Conservation (phyloP, 306 rosid species). For the Vicia faba region DNA sequence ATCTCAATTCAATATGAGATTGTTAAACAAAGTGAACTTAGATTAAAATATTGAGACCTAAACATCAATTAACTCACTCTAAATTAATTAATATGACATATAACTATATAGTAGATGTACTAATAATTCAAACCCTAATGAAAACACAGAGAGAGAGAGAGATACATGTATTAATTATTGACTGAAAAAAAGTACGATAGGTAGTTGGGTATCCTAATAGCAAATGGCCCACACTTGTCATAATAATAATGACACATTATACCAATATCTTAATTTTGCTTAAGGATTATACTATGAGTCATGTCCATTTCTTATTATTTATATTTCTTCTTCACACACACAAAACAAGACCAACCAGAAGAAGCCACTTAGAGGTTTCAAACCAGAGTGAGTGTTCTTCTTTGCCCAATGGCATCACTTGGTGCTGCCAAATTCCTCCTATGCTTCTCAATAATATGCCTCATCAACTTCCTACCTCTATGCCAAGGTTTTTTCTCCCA, state of each 20-base stretch:
- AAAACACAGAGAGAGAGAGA: no score
- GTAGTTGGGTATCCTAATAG: background rate
- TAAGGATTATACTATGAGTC: background rate
- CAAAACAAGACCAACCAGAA: slow-evolving; percentile 79
- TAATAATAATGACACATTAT: background rate
- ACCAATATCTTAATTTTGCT: background rate
- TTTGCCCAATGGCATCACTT: slow-evolving; percentile 65
- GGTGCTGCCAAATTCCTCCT: slow-evolving; percentile 51
- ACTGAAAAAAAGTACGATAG: background rate
- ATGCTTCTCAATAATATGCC: slow-evolving; percentile 40
- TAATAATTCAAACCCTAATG: no score
- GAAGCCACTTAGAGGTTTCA: slow-evolving; percentile 64
- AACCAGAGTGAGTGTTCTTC: slow-evolving; percentile 42
- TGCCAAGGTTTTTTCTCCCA: slow-evolving; percentile 56
- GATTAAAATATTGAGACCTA: no score
- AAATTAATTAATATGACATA: background rate
- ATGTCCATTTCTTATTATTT: background rate
- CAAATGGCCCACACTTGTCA: background rate
- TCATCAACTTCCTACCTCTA: slow-evolving; percentile 43
- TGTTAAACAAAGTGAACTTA: no score
- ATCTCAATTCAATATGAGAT: no score
- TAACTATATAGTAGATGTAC: no score
- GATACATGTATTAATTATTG: background rate
- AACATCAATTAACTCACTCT: no score
- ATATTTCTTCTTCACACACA: slow-evolving; percentile 40